Percentiles rank a stretch among this genome's conserved stretches.
phyloP scores from a whole-genome alignment of 129 eudicot genomes.

The Artemisia argyi region DNA sequence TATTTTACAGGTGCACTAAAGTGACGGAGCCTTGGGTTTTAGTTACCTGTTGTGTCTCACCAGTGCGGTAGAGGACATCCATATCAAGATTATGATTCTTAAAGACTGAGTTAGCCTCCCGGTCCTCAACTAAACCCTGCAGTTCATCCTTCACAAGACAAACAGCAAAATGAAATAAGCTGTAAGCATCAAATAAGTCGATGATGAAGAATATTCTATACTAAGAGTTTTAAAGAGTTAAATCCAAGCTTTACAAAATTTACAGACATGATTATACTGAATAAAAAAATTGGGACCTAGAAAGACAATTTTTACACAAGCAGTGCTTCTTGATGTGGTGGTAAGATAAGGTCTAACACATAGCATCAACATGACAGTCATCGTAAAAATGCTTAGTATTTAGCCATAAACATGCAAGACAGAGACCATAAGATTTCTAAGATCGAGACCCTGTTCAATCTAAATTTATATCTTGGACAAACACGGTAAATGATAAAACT shows the following conservation, averaged over 20 bases:
- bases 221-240: not conserved
- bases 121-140: slow-evolving; percentile 70
- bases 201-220: not conserved
- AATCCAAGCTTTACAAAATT: not conserved
- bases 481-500: too few relatives aligned
- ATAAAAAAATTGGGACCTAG: not conserved
- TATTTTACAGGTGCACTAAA: slow-evolving; percentile 3
- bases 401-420: too few relatives aligned
- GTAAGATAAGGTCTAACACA: too few relatives aligned
- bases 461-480: too few relatives aligned
- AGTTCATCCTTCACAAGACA: slow-evolving; percentile 85
- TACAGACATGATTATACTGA: not conserved
- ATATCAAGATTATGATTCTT: slow-evolving; percentile 64
- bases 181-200: not conserved
- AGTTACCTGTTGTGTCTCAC: slow-evolving; percentile 90
- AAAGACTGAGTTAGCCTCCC: too few relatives aligned
- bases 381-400: too few relatives aligned
- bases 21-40: not conserved
- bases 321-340: too few relatives aligned
- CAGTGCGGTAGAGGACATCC: slow-evolving; percentile 82
- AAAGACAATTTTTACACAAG: not conserved
- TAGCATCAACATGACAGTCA: too few relatives aligned
- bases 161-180: slow-evolving; percentile 9
- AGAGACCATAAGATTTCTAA: too few relatives aligned
- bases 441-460: too few relatives aligned